phyloP scores from a whole-genome alignment of 2,329 filamentous ascomycete genomes.

The Aspergillus ustus region DNA sequence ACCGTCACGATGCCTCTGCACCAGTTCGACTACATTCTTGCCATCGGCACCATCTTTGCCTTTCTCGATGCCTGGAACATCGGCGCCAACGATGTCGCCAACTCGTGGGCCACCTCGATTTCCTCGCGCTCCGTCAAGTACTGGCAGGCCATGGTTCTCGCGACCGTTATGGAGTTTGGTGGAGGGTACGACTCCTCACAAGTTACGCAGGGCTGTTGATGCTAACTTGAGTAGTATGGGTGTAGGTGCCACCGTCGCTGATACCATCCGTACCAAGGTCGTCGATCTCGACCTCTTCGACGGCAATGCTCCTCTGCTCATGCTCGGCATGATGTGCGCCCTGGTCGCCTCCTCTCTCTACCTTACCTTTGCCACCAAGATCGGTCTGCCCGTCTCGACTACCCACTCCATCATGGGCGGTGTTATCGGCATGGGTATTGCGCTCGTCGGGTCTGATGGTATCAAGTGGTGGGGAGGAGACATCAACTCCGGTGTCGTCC shows the following conservation, averaged over 20 bases:
- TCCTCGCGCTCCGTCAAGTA: constrained; percentile 26
- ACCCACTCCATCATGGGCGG: constrained; percentile 28
- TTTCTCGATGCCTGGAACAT: constrained; percentile 29
- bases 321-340: constrained; percentile 27
- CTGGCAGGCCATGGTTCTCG: constrained; percentile 27
- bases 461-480: constrained; percentile 26
- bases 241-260: constrained; percentile 23
- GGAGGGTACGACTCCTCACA: constrained; percentile 16
- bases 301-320: constrained; percentile 19
- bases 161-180: constrained; percentile 23
- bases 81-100: constrained; percentile 28
- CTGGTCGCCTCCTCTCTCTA: constrained; percentile 22
- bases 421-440: constrained; percentile 26
- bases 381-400: constrained; percentile 26
- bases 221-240: constrained; percentile 16
- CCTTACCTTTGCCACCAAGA: constrained; percentile 21
- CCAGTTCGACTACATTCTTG: constrained; percentile 26
- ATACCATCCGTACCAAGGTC: constrained; percentile 27
- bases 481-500: constrained; percentile 27
- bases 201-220: not conserved
- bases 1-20: constrained; percentile 17
- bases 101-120: constrained; percentile 27
- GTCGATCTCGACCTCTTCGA: constrained; percentile 19
- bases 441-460: constrained; percentile 19
- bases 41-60: constrained; percentile 27